These are phyloP conservation scores for Trametes elegans DNA, from an alignment of 768 basidiomycete genomes.

Conservation along the genomic window DNA sequence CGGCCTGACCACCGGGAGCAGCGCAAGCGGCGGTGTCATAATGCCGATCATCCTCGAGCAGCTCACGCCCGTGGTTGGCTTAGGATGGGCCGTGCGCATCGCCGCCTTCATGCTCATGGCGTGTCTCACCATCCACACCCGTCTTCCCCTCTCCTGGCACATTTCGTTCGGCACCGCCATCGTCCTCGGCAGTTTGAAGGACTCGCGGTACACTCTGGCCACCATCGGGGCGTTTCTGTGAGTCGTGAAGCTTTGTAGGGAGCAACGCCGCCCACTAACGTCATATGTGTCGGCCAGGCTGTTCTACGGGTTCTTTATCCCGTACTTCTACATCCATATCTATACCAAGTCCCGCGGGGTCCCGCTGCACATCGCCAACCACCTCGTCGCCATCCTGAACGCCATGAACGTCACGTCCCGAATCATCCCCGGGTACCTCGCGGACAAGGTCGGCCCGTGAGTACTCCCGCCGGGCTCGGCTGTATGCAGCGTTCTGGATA, in stretches of 20 bases:
- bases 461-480: neutral
- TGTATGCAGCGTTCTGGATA: neutral
- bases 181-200: slow-evolving; percentile 29
- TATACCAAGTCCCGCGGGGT: slow-evolving; percentile 29
- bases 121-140: slow-evolving; percentile 28
- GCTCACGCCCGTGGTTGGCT: slow-evolving; percentile 30
- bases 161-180: slow-evolving; percentile 23
- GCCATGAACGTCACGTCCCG: slow-evolving; percentile 29
- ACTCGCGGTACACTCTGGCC: slow-evolving; percentile 24
- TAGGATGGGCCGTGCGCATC: slow-evolving; percentile 33
- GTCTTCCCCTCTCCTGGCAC: slow-evolving; percentile 25
- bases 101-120: slow-evolving; percentile 31
- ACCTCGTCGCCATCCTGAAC: slow-evolving; percentile 34
- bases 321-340: slow-evolving; percentile 35
- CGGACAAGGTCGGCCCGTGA: slow-evolving; percentile 29
- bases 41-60: slow-evolving; percentile 54
- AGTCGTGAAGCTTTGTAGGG: neutral
- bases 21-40: slow-evolving; percentile 47
- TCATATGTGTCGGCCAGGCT: slow-evolving; percentile 13
- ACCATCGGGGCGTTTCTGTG: slow-evolving; percentile 24
- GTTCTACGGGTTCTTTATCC: slow-evolving; percentile 34
- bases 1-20: slow-evolving; percentile 37
- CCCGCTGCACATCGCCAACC: slow-evolving; percentile 21
- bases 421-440: slow-evolving; percentile 30
- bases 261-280: neutral